Conservation (phyloP, 768 basidiomycete species). For the Pulveroboletus frians region DNA sequence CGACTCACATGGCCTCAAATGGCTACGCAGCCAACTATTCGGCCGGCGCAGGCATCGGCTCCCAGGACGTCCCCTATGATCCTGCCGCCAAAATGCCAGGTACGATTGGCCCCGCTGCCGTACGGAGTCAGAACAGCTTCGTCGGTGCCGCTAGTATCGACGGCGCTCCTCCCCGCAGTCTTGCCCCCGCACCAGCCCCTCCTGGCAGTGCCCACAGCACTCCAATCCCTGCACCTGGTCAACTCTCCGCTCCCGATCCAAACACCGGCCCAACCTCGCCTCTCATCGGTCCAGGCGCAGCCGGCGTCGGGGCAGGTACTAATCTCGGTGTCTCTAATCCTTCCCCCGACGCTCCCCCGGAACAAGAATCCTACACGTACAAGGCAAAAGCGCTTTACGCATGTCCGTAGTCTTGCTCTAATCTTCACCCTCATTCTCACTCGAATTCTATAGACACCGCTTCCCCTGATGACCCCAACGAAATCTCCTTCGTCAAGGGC, state of each 20-base stretch:
- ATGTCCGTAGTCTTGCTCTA: conserved; percentile 48
- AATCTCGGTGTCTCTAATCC: conserved; percentile 21
- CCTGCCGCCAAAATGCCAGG: conserved; percentile 46
- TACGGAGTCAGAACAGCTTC: conserved; percentile 42
- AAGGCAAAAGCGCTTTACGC: conserved; percentile 88
- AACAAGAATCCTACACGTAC: conserved; percentile 51
- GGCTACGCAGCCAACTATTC: conserved; percentile 57
- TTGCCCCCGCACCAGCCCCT: conserved; percentile 42
- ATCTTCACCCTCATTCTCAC: conserved; percentile 19
- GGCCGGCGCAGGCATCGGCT: conserved; percentile 66
- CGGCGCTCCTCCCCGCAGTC: conserved; percentile 47
- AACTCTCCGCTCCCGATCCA: conserved; percentile 41
- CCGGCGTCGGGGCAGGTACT: conserved; percentile 56
- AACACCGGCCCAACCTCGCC: conserved; percentile 55
- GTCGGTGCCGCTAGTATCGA: conserved; percentile 42
- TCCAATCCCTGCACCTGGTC: conserved; percentile 28
- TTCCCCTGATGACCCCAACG: conserved; percentile 92
- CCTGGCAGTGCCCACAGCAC: conserved; percentile 55
- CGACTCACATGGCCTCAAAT: conserved; percentile 54
- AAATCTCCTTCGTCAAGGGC: conserved; percentile 90
- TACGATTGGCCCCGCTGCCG: conserved; percentile 38
- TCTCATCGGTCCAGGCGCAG: conserved; percentile 58
- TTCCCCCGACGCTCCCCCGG: conserved; percentile 26
- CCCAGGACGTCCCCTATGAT: conserved; percentile 60
- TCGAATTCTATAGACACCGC: conserved; percentile 63